Percentiles rank a stretch among this genome's conserved stretches.
Conservation (phyloP, 2,329 filamentous ascomycete genomes). For the Fusarium papillatum region DNA sequence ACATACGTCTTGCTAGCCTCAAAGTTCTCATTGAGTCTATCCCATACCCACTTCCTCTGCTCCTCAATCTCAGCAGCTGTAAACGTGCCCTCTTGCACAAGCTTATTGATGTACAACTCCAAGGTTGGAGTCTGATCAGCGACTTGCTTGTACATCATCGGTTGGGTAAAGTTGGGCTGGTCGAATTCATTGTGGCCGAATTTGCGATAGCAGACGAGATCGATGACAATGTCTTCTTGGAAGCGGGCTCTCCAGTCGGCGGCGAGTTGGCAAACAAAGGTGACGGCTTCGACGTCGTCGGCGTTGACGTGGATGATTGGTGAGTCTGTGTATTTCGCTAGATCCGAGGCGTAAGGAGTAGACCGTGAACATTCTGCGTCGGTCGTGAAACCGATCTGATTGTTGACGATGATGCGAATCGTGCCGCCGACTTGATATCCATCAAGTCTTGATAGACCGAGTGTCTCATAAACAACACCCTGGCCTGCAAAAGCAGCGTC, state of each 20-base stretch:
- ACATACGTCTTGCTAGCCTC: slow-evolving; percentile 96
- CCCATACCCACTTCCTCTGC: slow-evolving; percentile 99
- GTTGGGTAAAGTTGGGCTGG: slow-evolving; percentile 98
- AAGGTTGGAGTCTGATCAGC: slow-evolving; percentile 84
- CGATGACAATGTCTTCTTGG: slow-evolving; percentile 96
- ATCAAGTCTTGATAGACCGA: slow-evolving; percentile 95
- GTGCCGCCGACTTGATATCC: slow-evolving; percentile 97
- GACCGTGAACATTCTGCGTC: slow-evolving; percentile 97
- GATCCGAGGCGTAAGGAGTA: slow-evolving; percentile 98
- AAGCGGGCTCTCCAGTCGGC: slow-evolving; percentile 98
- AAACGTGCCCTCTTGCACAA: slow-evolving; percentile 92
- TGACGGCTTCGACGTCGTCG: slow-evolving; percentile 96
- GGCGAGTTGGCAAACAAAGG: slow-evolving; percentile 96
- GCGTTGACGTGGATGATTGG: slow-evolving; percentile 99
- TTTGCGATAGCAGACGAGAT: slow-evolving; percentile 98
- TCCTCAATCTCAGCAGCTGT: slow-evolving; percentile 97
- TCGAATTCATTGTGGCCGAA: slow-evolving; percentile 99
- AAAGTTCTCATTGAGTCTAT: slow-evolving; percentile 97
- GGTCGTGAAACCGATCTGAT: slow-evolving; percentile 99
- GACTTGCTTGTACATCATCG: slow-evolving; percentile 99
- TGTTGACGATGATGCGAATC: slow-evolving; percentile 97
- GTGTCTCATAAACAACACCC: slow-evolving; percentile 97
- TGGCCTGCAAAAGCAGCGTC: slow-evolving; percentile 97
- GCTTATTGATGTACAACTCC: slow-evolving; percentile 90
- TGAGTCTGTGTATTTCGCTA: slow-evolving; percentile 97